A percentile compares a stretch with the other conserved stretches of the same genome.
Evolutionary conservation across 805 yeast species (phyloP).

Genomic region (baker's yeast (Saccharomyces cerevisiae)): DNA sequence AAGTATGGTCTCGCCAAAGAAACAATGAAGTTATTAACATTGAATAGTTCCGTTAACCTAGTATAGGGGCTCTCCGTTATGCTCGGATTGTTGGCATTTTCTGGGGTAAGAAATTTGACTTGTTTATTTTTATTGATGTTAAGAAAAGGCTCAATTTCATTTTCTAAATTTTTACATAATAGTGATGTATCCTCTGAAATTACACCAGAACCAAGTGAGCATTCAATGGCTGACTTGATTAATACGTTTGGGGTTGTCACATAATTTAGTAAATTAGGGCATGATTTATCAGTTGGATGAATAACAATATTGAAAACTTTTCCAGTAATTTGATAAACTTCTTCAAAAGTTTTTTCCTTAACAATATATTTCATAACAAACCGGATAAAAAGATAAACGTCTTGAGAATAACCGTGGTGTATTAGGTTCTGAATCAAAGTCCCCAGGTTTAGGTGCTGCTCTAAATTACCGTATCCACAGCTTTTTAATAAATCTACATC

Average conservation of each 20-base stretch:
- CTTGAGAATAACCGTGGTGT: constrained; percentile 78
- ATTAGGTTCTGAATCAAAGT: constrained; percentile 68
- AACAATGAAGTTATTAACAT: constrained; percentile 87
- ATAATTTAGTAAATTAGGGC: constrained; percentile 74
- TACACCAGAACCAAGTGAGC: constrained; percentile 71
- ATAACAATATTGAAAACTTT: constrained; percentile 76
- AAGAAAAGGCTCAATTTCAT: constrained; percentile 51
- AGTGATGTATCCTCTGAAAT: constrained; percentile 46
- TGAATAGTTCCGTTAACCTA: constrained; percentile 81
- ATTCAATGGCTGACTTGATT: constrained; percentile 82
- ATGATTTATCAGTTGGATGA: constrained; percentile 55
- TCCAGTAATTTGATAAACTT: constrained; percentile 74
- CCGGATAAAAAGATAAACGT: constrained; percentile 67
- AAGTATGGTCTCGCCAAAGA: constrained; percentile 89
- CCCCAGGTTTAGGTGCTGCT: constrained; percentile 38
- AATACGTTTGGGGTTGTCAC: constrained; percentile 89
- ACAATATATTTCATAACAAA: constrained; percentile 61
- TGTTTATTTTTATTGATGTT: constrained; percentile 28
- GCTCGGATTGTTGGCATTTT: constrained; percentile 35
- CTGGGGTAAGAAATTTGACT: constrained; percentile 35
- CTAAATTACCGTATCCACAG: constrained; percentile 35
- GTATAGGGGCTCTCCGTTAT: constrained; percentile 68
- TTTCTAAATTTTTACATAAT: constrained; percentile 55
- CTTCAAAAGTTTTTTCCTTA: constrained; percentile 87
- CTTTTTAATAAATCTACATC: constrained; percentile 51